These are phyloP conservation scores for Russula compacta DNA, from an alignment of 768 basidiomycete genomes.

Conservation along the genomic window DNA sequence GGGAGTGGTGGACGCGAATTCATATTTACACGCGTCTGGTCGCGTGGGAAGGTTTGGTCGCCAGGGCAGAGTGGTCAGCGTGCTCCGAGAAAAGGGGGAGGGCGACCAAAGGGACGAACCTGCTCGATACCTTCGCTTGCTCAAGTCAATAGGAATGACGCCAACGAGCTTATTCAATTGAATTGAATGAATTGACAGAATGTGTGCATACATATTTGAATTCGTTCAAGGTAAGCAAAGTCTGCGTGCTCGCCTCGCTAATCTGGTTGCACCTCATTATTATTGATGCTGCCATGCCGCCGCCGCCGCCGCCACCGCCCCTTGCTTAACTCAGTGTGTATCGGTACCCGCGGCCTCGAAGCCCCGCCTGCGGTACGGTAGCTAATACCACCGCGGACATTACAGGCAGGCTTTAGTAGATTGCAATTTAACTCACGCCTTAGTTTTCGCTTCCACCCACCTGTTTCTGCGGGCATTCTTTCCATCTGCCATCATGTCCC, in stretches of 20 bases:
- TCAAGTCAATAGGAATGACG: neutral
- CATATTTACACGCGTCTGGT: slow-evolving; percentile 63
- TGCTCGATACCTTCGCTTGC: neutral
- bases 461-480: neutral
- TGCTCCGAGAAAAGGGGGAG: slow-evolving; percentile 37
- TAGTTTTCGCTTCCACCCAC: neutral
- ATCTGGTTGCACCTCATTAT: too few relatives aligned
- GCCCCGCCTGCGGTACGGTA: neutral
- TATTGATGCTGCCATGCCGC: too few relatives aligned
- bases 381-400: neutral
- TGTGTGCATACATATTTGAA: too few relatives aligned
- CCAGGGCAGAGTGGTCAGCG: slow-evolving; percentile 55
- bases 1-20: slow-evolving; percentile 52
- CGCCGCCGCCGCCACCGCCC: too few relatives aligned
- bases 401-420: neutral
- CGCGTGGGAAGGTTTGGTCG: slow-evolving; percentile 67
- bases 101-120: slow-evolving; percentile 27
- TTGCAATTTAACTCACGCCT: neutral
- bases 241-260: too few relatives aligned
- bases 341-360: slow-evolving; percentile 6
- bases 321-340: too few relatives aligned
- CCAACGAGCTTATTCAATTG: neutral
- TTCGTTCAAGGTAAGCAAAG: too few relatives aligned
- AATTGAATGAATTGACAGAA: neutral
- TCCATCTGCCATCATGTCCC: slow-evolving; percentile 14